Base-by-base conservation (phyloP, 2,329 filamentous ascomycete genomes). In the Emmonsiellopsis sp. region DNA sequence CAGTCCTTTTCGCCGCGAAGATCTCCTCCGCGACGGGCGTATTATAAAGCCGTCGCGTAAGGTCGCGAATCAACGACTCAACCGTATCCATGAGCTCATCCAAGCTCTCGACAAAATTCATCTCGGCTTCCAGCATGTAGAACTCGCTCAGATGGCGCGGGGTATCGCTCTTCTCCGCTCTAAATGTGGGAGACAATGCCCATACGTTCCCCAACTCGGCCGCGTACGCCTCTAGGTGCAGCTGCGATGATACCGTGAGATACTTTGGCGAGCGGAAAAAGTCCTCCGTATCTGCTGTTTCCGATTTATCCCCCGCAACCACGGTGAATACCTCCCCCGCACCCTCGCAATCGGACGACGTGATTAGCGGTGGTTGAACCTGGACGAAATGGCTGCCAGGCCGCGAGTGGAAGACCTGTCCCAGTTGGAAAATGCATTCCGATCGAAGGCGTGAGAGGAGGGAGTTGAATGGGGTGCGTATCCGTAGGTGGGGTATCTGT, bases 51-150 rank as follows among this genome's bases (percentile, higher is more conserved):
- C 74, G 71, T 6, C 69, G 70, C 3, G 79, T 78, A 50, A 83
- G 64, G 55, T 76, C 74, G 42, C 81, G 81, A 50, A 96, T 75
- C 79, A 95, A 83, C 52, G 84, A 76, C 68, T 97, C 89, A 2
- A 89, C 80, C n/a, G 92, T 70, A 54, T 84, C 76, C 80, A 95
- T 93, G 61, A 98, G 77, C 30, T 79, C 74, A 32, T 79, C 73
- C 59, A 95, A 76, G 58, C 83, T 74, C 46, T 87, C 78, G 42
- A 85, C 80, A 67, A 95, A 95, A 63, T 83, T 85, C 67, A 91
- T 76, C 70, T 98, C 93, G 13, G 85, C 91, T 71, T 98, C 93
- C 2, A 98, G 80, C 93, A 98, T 97, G 73, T 97, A 97, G 65
- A 98, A 97, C 66, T 98, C 93, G 73, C 89, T 95, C 57, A 98